phyloP scores from a whole-genome alignment of 768 basidiomycete species.

The Russula foetens region DNA sequence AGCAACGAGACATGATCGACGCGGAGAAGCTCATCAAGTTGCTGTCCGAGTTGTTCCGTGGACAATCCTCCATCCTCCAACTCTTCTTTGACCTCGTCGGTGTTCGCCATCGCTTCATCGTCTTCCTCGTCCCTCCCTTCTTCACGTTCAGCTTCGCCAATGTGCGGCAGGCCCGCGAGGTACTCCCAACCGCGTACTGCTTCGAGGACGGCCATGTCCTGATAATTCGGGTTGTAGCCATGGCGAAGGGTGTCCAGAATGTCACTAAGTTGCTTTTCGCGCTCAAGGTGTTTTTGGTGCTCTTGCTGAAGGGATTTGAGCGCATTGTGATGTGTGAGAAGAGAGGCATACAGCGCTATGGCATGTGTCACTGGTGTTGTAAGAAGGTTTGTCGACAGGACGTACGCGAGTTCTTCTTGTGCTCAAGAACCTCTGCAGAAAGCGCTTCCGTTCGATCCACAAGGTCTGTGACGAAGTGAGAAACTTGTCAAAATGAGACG shows the following conservation, averaged over 20 bases:
- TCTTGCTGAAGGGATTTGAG: constrained; percentile 71
- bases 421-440: constrained; percentile 72
- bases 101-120: constrained; percentile 15
- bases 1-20: constrained; percentile 70
- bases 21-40: constrained; percentile 48
- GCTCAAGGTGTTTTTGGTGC: constrained; percentile 62
- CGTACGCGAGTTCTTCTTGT: constrained; percentile 82
- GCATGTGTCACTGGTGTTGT: neutral
- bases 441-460: constrained; percentile 71
- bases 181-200: constrained; percentile 93
- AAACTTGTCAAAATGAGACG: neutral
- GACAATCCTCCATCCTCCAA: constrained; percentile 57
- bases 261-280: constrained; percentile 70
- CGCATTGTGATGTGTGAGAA: constrained; percentile 64
- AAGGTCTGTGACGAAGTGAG: constrained; percentile 44
- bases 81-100: constrained; percentile 25
- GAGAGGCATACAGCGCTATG: constrained; percentile 69
- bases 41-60: constrained; percentile 45
- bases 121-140: constrained; percentile 30
- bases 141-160: constrained; percentile 56
- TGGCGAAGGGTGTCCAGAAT: constrained; percentile 74
- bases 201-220: constrained; percentile 97
- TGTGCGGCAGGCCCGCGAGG: constrained; percentile 59
- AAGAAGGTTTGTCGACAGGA: constrained; percentile 9
- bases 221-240: constrained; percentile 97